Evolutionary conservation across 2,329 filamentous ascomycete species (phyloP), one percentile per base, ranked within the genome.

Genomic region (Torrubiella hemipterigena): DNA sequence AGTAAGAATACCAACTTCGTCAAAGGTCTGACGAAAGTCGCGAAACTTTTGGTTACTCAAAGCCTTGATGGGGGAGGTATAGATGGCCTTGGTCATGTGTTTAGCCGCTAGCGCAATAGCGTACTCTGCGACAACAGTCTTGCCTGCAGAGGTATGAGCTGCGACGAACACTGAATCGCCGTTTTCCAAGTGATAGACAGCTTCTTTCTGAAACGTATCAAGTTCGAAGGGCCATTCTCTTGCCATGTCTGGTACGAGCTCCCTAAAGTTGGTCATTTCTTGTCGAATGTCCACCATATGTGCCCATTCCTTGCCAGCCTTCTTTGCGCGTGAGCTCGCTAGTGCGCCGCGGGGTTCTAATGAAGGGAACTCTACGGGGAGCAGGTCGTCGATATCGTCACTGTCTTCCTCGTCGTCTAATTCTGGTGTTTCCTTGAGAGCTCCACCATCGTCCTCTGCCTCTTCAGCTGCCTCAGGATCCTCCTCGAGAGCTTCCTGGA

Each of bases 51-150:
- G 91, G 51, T 98, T 98, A 58, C 91, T 96, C 35, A 98, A 63
- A 3, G 91, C 91, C 54, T 98, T 98, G 63, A 98, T 98, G 0
- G 91, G 91, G 1, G 91, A 96, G 0, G 91, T 98, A 54, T 98
- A 98, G 41, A 98, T 98, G 15, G 91, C 89, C 54, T 98, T 98
- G 7, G 91, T 98, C 89, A 96, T 96, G 52, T 98, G 91, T 50
- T 89, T 93, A n/a, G 85, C 80, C 18, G 91, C 91, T 36, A 98
- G 65, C 6, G 91, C 86, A 52, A 98, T 96, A 29, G 89, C 91
- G 55, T 98, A 98, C 52, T 98, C 91, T 17, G 91, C 91, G 11
- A 98, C 91, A 0, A 96, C 91, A 2, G 91, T 98, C 63, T 98
- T 98, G 34, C 91, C 91, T 15, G 91, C 91, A 20, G 91, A 98